A percentile compares a stretch with the other conserved stretches of the same genome.
These are phyloP conservation scores for Coemansia erecta DNA, from an alignment of 192 early-diverging fungal genomes.

Conservation along the genomic window DNA sequence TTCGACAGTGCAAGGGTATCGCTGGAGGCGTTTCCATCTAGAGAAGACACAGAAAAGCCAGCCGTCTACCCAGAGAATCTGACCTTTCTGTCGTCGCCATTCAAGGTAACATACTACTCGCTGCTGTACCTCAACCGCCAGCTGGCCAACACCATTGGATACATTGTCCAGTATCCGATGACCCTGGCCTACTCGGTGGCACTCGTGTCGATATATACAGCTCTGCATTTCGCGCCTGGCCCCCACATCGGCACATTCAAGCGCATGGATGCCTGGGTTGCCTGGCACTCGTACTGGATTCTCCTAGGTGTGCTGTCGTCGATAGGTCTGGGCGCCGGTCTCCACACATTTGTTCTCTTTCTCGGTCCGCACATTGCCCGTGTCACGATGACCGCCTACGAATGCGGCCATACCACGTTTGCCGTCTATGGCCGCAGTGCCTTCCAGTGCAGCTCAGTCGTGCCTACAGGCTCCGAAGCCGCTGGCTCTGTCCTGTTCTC, in stretches of 20 bases:
- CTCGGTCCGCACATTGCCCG: conserved; percentile 89
- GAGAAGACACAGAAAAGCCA: background rate
- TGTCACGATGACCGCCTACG: conserved; percentile 85
- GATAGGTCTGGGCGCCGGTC: conserved; percentile 88
- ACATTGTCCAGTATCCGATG: conserved; percentile 35
- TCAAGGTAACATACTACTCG: conserved; percentile 52
- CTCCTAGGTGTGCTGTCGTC: conserved; percentile 84
- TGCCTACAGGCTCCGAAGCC: conserved; percentile 4
- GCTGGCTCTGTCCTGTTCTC: conserved; percentile 55
- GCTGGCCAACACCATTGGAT: conserved; percentile 16
- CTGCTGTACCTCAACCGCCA: conserved; percentile 32
- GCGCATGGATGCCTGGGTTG: conserved; percentile 57
- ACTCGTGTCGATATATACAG: conserved; percentile 28
- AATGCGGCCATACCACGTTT: conserved; percentile 73
- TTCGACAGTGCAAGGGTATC: conserved; percentile 1
- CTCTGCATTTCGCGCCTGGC: conserved; percentile 40
- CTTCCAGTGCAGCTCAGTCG: conserved; percentile 31
- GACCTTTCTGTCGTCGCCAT: conserved; percentile 42
- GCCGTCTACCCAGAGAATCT: conserved; percentile 21
- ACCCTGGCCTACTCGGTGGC: conserved; percentile 38
- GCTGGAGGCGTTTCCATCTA: background rate
- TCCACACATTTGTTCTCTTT: conserved; percentile 95
- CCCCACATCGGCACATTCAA: conserved; percentile 36
- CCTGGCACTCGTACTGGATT: conserved; percentile 91
- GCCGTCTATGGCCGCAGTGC: conserved; percentile 66